Base-by-base conservation (phyloP, 192 early-diverging fungal genomes). In the Endogone sp. region DNA sequence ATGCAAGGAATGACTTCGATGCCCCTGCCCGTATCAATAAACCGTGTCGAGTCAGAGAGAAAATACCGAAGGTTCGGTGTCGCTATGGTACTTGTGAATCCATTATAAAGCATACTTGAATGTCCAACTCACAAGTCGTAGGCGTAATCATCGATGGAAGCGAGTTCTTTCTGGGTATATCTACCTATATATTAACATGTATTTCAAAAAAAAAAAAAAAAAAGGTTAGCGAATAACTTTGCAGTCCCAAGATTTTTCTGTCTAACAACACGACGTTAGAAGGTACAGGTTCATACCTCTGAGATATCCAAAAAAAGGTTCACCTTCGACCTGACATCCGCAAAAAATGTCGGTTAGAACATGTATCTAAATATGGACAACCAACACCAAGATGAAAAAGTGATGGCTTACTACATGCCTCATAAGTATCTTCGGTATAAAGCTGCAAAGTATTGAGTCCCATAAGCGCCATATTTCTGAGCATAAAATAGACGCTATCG, bases 391-490 rank as follows among this genome's bases (percentile, higher is more conserved):
- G 13, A 22, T 23, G 22, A 70, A 31, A 60, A 74, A 75, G 37
- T 78, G n/a, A 73, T 10, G 67, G 66, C 8, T 73, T 74, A 27
- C 69, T 68, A 29, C 66, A 66, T 10, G 93, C 87, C 69, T 92
- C 81, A 74, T 88, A 95, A 0, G 94, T 95, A 64, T 95, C 94
- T 63, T 95, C 94, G 2, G 94, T 95, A 75, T 95, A 95, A 64
- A 95, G 74, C 76, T 95, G 93, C 55, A 95, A 77, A 81, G 91
- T 94, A 68, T 91, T 95, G 76, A 93, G 80, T 3, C 94, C 94
- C 82, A 94, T 86, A 37, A 95, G 70, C n/a, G 94, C 91, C 78
- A 88, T 90, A 54, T 85, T 83, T 13, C 91, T 84, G 60, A 94
- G 74, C 71, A 95, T 67, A 49, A 80, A 87, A 13, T 83, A 85